Conservation (phyloP, 495 filamentous ascomycete species). For the Geoglossum glabrum region DNA sequence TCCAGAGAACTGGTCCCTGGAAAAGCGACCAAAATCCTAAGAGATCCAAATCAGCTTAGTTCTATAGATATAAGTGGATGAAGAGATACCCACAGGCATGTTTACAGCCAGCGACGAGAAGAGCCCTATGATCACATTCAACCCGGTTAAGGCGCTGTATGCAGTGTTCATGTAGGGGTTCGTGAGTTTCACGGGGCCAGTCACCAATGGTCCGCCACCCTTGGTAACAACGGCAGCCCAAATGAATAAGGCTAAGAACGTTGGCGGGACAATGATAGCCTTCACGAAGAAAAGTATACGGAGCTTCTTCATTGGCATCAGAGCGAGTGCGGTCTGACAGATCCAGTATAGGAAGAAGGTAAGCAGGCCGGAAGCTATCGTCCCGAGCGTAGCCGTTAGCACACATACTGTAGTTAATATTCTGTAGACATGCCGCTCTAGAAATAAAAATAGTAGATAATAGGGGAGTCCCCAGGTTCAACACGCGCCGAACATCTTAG, state of each 20-base stretch:
- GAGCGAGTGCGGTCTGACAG: constrained; percentile 30
- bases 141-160: constrained; percentile 23
- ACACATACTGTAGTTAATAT: neutral
- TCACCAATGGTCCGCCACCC: constrained; percentile 26
- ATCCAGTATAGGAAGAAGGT: constrained; percentile 43
- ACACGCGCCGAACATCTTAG: neutral
- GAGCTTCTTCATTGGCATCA: constrained; percentile 35
- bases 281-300: constrained; percentile 41
- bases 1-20: constrained; percentile 17
- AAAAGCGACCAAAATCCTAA: constrained; percentile 20
- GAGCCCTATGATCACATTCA: constrained; percentile 25
- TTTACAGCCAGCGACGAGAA: constrained; percentile 29
- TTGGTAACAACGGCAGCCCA: constrained; percentile 25
- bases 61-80: neutral
- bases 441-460: neutral
- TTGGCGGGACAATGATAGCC: constrained; percentile 28
- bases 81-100: constrained; percentile 19
- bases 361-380: constrained; percentile 39
- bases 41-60: neutral
- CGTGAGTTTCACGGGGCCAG: constrained; percentile 24
- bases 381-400: neutral
- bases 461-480: neutral
- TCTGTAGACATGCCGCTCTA: neutral
- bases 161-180: constrained; percentile 21
- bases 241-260: constrained; percentile 31